Base-by-base conservation (phyloP, 768 basidiomycete species). In the Leccinellum luteum region DNA sequence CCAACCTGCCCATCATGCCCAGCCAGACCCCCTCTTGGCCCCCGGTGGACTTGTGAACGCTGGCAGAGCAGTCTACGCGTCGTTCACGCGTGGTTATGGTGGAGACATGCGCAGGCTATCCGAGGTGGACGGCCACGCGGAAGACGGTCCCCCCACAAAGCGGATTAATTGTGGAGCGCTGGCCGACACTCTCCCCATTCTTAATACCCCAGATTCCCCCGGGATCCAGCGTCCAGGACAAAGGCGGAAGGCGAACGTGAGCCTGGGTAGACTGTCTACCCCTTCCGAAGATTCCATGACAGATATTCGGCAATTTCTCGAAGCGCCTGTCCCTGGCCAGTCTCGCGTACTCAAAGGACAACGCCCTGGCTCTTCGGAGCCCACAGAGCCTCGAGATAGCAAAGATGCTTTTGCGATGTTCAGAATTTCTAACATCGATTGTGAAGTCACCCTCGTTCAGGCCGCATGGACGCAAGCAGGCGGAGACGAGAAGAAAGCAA, bases 261-360 rank as follows among this genome's bases (percentile, higher is more conserved):
- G 69, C 60, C 48, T 73, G 28, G 79, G 81, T 51, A 64, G 74
- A 6, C 67, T 78, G 52, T 86, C 86, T 31, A 72, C 80, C 6
- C 86, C 87, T 2, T 89, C 87, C 27, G 89, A 90, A 27, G 89
- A 91, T 52, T 87, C 85, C 15, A 70, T 85, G 61, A 77, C 82
- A 6, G 85, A 85, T 55, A 63, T 76, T 25, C 66, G 70, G 21
- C 67, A 74, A 41, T 67, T 78, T 14, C 66, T 78, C 34, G 78
- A 76, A 35, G 75, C 77, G 34, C 67, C 82, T 21, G 78, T 78
- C 7, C 79, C 69, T 5, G 58, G 51, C 4, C 58, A 48, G 56
- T 59, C 83, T n/a, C 84, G 86, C 44, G 76, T 87, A 60, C 75
- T 81, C 50, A 83, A 82, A 47, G 79, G 78, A 50, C 77, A 76